Evolutionary conservation across 495 filamentous ascomycete genomes (phyloP), one percentile per base, ranked within the genome.

Genomic region (Trichoderma erinaceum): DNA sequence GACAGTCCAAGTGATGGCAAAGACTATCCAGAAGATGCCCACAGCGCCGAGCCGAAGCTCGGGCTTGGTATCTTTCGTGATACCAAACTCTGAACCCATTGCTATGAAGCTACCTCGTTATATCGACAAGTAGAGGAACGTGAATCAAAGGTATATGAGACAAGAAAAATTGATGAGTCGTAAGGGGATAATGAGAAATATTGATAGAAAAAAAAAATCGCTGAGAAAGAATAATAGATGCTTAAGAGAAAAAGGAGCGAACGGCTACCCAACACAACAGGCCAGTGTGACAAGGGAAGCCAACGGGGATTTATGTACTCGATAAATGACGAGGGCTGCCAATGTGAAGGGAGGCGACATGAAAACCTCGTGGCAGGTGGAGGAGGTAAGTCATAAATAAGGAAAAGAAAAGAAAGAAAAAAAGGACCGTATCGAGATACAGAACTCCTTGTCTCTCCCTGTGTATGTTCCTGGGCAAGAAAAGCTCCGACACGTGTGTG

Each of bases 1-100:
- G 44, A 78, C 65, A 0, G 85, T 86, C 83, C 85, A 88, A 66
- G 82, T 67, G 44, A 80, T 74, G 66, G 78, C 74, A 23, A 83
- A 72, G 67, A 72, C 70, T 27, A 81, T 73, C 68, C 83, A 86
- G 67, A 78, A 71, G 29, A 73, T 77, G 67, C 81, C 83, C 16
- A 84, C 56, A 27, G 56, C 56, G 5, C 56, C 56, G 56, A 61
- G 56, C 23, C 56, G 56, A 61, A 61, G 56, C 56, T 61, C 56
- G 25, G 56, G 56, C 27, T 61, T 61, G 56, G 56, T 61, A 32
- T 61, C 56, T 25, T 27, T 27, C 4, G 23, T 61, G 13, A 61
- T 61, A 61, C 56, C 56, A 61, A 61, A 61, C 56, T 61, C 56
- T 12, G 56, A 29, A 18, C 56, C 56, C 56, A 61, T 61, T 23